Evolutionary conservation across 805 yeast species (phyloP).

Genomic region (Metschnikowia peoriensis): DNA sequence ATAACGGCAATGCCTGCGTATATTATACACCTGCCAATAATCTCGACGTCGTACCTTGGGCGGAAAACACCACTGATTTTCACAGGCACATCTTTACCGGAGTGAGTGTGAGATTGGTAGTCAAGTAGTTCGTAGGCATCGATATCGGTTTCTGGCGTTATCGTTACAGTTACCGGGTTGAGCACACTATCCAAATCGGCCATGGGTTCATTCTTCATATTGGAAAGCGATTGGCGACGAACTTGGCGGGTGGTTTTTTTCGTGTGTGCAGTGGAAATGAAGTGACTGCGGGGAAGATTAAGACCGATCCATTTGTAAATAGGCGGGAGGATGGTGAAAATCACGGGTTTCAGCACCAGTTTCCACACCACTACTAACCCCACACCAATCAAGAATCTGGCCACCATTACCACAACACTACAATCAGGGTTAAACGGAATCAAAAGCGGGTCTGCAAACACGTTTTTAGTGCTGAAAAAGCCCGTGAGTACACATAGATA

Average conservation of each 20-base stretch:
- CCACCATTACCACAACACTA: conserved; percentile 20
- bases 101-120: conserved; percentile 19
- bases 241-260: conserved; percentile 31
- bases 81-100: conserved; percentile 7
- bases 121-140: conserved; percentile 42
- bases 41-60: conserved; percentile 70
- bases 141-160: conserved; percentile 40
- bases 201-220: conserved; percentile 27
- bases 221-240: conserved; percentile 40
- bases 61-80: conserved; percentile 47
- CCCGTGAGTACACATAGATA: conserved; percentile 44
- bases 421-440: conserved; percentile 26
- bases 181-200: conserved; percentile 27
- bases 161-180: conserved; percentile 26
- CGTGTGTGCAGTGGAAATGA: conserved; percentile 38
- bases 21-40: conserved; percentile 70
- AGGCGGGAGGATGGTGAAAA: conserved; percentile 59
- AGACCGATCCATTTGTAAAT: conserved; percentile 45
- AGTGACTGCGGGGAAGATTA: conserved; percentile 39
- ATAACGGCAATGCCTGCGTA: conserved; percentile 76
- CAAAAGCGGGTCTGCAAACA: conserved; percentile 29
- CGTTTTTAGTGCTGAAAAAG: conserved; percentile 22
- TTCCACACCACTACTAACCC: conserved; percentile 70
- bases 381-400: conserved; percentile 64
- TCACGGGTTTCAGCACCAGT: conserved; percentile 61